phyloP scores from a whole-genome alignment of 2,329 filamentous ascomycete genomes.

The Penicillium sp. region DNA sequence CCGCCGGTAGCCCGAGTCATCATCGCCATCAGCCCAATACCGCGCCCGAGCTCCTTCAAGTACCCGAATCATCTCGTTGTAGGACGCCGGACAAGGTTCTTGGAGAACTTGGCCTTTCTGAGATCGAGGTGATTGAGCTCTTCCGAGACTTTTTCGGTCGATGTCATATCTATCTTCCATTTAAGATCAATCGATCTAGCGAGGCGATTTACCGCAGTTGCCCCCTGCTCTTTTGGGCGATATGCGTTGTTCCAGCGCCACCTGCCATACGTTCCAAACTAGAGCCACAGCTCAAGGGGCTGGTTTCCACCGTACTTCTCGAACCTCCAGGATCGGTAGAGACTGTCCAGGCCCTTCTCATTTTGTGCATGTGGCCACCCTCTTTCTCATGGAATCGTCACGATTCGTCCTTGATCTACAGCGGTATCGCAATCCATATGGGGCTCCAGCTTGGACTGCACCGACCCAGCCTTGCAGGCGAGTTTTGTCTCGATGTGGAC shows the following conservation, averaged over 20 bases:
- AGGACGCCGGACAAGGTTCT: background rate
- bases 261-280: background rate
- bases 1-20: background rate
- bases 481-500: background rate
- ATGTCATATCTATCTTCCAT: background rate
- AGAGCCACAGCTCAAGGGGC: background rate
- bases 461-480: background rate
- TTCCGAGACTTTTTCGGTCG: background rate
- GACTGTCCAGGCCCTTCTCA: background rate
- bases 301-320: background rate
- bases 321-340: background rate
- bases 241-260: background rate
- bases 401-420: background rate
- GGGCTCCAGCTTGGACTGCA: background rate
- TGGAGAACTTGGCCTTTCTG: background rate
- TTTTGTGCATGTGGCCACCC: background rate
- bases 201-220: background rate
- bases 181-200: background rate
- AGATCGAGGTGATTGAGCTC: background rate
- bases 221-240: background rate
- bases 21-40: background rate
- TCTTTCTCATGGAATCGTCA: background rate
- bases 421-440: background rate
- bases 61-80: background rate
- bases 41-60: background rate